These are phyloP conservation scores for Amanita pallidorosea DNA, from an alignment of 768 basidiomycete genomes.

Conservation along the genomic window DNA sequence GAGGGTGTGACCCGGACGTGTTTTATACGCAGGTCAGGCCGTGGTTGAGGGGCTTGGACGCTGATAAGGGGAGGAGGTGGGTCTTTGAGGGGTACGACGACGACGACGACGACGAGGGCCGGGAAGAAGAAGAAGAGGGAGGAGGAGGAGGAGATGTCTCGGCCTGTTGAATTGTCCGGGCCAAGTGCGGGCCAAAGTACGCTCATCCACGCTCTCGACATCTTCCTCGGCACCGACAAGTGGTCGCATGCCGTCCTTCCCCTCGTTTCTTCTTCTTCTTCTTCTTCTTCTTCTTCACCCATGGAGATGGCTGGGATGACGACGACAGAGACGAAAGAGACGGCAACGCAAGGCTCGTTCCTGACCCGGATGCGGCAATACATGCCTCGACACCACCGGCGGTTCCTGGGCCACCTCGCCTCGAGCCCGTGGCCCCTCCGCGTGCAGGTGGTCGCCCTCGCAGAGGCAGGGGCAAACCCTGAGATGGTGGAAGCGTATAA, in stretches of 20 bases:
- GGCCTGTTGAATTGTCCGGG: slow-evolving; percentile 57
- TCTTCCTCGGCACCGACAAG: slow-evolving; percentile 65
- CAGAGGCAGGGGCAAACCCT: neutral
- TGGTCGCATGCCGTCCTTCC: slow-evolving; percentile 17
- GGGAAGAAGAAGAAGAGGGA: no score
- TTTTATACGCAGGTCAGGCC: slow-evolving; percentile 70
- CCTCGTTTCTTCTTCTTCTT: neutral
- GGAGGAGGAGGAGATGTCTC: slow-evolving; percentile 15
- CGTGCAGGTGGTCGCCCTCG: slow-evolving; percentile 30
- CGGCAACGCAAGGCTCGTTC: slow-evolving; percentile 29
- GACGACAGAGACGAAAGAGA: neutral
- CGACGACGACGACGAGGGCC: slow-evolving; percentile 14
- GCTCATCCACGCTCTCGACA: slow-evolving; percentile 64
- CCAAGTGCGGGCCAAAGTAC: slow-evolving; percentile 82
- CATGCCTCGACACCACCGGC: slow-evolving; percentile 77
- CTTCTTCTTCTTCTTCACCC: neutral
- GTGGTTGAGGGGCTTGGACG: slow-evolving; percentile 72
- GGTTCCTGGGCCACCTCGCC: slow-evolving; percentile 61
- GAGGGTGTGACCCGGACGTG: slow-evolving; percentile 52
- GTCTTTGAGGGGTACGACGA: slow-evolving; percentile 44
- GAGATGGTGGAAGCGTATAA: slow-evolving; percentile 52
- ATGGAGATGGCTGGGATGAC: neutral
- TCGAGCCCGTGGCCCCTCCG: slow-evolving; percentile 55
- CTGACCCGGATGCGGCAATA: slow-evolving; percentile 71
- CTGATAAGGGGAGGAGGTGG: slow-evolving; percentile 31